A percentile compares a stretch with the other conserved stretches of the same genome.
Conservation (phyloP, 495 filamentous ascomycete genomes). For the Aspergillus panamensis region DNA sequence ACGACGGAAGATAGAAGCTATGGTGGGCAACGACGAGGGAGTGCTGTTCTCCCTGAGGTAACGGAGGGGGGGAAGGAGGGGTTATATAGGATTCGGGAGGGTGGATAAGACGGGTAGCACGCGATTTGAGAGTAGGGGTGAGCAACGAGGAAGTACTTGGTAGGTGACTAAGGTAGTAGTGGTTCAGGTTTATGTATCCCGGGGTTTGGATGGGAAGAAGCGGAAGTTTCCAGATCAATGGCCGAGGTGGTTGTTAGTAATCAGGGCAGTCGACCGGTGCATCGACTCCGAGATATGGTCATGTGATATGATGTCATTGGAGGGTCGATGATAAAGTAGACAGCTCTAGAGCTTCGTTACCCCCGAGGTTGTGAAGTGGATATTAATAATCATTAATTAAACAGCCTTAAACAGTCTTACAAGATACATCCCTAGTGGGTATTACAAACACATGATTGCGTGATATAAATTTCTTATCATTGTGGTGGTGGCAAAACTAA, state of each 20-base stretch:
- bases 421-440: too few species aligned
- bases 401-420: neutral
- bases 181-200: too few species aligned
- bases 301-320: neutral
- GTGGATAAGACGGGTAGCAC: neutral
- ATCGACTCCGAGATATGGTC: neutral
- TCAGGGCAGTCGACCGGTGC: neutral
- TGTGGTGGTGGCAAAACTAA: neutral
- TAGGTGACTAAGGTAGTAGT: too few species aligned
- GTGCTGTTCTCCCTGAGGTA: constrained; percentile 2
- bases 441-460: too few species aligned
- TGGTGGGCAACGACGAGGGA: constrained; percentile 48
- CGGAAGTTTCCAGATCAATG: neutral
- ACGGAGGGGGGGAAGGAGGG: constrained; percentile 5
- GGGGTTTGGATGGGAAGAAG: neutral
- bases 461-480: too few species aligned
- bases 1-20: constrained; percentile 71
- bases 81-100: neutral
- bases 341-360: too few species aligned
- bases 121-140: neutral
- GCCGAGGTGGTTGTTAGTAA: neutral
- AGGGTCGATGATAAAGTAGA: too few species aligned
- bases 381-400: neutral
- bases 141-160: too few species aligned
- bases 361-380: too few species aligned